These are phyloP conservation scores for Aspergillus candidus DNA, from an alignment of 2,329 filamentous ascomycete species.

Conservation along the genomic window DNA sequence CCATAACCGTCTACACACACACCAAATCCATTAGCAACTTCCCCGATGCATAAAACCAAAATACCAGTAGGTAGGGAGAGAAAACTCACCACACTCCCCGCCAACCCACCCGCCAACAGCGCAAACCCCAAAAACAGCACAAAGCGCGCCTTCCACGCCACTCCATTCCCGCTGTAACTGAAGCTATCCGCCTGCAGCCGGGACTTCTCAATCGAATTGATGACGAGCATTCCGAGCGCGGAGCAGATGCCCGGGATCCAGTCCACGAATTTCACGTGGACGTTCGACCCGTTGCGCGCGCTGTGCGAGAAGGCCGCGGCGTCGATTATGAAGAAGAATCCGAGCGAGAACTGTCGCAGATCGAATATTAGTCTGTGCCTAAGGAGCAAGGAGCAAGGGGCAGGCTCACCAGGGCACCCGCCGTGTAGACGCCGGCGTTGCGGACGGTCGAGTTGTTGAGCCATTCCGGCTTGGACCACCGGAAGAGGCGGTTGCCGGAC, in stretches of 20 bases:
- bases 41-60: background rate
- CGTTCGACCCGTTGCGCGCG: slow-evolving; percentile 52
- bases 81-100: slow-evolving; percentile 53
- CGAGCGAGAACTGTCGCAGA: slow-evolving; percentile 55
- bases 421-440: slow-evolving; percentile 59
- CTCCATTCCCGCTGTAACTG: slow-evolving; percentile 58
- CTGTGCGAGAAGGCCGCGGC: slow-evolving; percentile 59
- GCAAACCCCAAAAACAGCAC: slow-evolving; percentile 66
- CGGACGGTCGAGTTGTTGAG: slow-evolving; percentile 59
- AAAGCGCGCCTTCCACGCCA: slow-evolving; percentile 65
- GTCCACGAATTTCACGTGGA: slow-evolving; percentile 64
- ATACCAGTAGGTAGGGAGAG: background rate
- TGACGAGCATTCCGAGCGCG: slow-evolving; percentile 63
- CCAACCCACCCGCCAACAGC: slow-evolving; percentile 61
- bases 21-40: slow-evolving; percentile 3
- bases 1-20: slow-evolving; percentile 51
- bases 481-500: slow-evolving; percentile 56
- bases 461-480: slow-evolving; percentile 62
- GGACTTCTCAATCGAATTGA: slow-evolving; percentile 66
- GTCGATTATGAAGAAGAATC: slow-evolving; percentile 65
- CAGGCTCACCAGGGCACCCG: slow-evolving; percentile 56
- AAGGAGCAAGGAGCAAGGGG: slow-evolving; percentile 1
- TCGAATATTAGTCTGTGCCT: background rate
- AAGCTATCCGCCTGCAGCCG: slow-evolving; percentile 59
- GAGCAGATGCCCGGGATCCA: slow-evolving; percentile 68